Conservation (phyloP, 371 early-diverging fungal species). For the Coemansia sp. region DNA sequence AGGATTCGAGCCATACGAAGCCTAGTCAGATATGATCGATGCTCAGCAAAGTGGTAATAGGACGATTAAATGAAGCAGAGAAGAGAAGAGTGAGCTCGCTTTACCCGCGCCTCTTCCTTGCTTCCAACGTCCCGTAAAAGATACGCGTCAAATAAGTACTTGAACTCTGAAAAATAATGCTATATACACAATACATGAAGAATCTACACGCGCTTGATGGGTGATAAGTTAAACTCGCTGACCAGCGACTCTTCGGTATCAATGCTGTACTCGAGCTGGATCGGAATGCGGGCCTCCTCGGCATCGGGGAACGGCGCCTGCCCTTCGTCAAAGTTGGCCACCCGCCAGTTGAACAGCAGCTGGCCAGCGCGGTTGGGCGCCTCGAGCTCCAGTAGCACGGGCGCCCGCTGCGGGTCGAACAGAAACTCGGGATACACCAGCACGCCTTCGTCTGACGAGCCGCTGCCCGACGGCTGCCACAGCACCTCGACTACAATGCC, state of each 20-base stretch:
- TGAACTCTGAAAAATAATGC: not conserved
- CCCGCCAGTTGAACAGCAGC: conserved; percentile 47
- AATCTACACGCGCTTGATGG: conserved; percentile 33
- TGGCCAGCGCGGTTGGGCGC: conserved; percentile 47
- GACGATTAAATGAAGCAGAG: too few relatives aligned
- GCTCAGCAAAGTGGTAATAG: too few relatives aligned
- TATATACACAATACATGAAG: not conserved
- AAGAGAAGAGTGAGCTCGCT: too few relatives aligned
- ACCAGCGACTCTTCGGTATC: conserved; percentile 45
- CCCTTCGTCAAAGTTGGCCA: conserved; percentile 52
- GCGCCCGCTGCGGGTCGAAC: conserved; percentile 50
- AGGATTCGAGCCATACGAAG: too few relatives aligned
- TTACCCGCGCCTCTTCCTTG: too few relatives aligned
- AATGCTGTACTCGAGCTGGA: conserved; percentile 47
- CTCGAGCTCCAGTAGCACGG: conserved; percentile 49
- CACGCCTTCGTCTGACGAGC: conserved; percentile 19
- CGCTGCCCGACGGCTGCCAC: conserved; percentile 31
- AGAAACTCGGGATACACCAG: conserved; percentile 49
- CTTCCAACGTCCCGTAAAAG: too few relatives aligned
- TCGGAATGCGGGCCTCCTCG: conserved; percentile 48
- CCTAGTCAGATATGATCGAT: too few relatives aligned
- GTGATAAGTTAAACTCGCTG: conserved; percentile 30
- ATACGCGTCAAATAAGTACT: too few relatives aligned
- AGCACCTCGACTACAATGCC: conserved; percentile 50
- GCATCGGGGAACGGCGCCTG: conserved; percentile 48